A percentile compares a stretch with the other conserved stretches of the same genome.
phyloP scores from a whole-genome alignment of 108 stramenopile species.

The Cyclostephanos invisitatus region DNA sequence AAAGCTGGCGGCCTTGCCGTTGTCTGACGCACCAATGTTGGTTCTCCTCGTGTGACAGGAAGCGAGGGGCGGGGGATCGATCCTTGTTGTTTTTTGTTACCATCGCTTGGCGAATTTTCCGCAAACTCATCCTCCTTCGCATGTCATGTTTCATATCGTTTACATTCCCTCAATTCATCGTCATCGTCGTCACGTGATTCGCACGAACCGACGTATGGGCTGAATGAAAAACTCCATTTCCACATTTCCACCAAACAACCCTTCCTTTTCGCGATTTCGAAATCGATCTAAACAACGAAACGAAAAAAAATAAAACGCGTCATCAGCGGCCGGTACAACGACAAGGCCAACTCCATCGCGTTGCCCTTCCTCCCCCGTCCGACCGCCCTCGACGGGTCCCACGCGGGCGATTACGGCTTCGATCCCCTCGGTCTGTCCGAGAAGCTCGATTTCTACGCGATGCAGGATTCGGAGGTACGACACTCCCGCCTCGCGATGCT shows the following conservation, averaged over 20 bases:
- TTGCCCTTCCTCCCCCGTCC: slow-evolving; percentile 79
- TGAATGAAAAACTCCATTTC: too few species aligned
- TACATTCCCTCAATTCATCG: too few species aligned
- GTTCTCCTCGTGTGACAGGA: too few species aligned
- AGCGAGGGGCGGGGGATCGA: too few species aligned
- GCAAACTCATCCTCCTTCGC: neutral
- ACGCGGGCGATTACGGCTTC: slow-evolving; percentile 84
- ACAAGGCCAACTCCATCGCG: slow-evolving; percentile 61
- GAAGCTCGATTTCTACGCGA: slow-evolving; percentile 59
- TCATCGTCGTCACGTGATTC: too few species aligned
- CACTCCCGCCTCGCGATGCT: slow-evolving; percentile 84
- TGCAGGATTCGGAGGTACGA: slow-evolving; percentile 68
- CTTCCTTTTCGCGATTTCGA: neutral
- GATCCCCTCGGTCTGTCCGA: slow-evolving; percentile 79
- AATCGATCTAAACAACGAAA: too few species aligned
- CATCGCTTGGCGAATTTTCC: neutral
- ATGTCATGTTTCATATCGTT: neutral
- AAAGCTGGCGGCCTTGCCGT: slow-evolving; percentile 9
- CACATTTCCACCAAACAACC: too few species aligned
- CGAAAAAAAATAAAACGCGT: neutral
- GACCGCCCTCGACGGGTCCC: slow-evolving; percentile 71
- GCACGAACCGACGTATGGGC: too few species aligned
- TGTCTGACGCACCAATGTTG: slow-evolving; percentile 26
- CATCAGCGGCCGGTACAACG: slow-evolving; percentile 69
- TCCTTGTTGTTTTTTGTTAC: neutral